These are phyloP conservation scores for Kondoa malvinella DNA, from an alignment of 768 basidiomycete genomes.

Conservation along the genomic window DNA sequence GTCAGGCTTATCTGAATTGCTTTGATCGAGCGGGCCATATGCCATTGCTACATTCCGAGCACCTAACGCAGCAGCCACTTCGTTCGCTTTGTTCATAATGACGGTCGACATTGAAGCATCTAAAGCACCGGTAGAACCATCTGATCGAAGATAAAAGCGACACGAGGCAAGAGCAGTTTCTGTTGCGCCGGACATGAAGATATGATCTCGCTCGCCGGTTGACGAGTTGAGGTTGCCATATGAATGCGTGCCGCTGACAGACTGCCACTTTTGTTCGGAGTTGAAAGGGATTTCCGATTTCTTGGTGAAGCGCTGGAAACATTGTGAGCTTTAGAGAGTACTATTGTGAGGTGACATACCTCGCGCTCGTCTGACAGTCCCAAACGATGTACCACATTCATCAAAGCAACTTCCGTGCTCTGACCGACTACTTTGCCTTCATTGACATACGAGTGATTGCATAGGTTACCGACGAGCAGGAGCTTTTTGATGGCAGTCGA, in stretches of 20 bases:
- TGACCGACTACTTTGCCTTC: constrained; percentile 65
- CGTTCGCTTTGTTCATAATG: constrained; percentile 54
- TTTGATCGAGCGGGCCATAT: constrained; percentile 47
- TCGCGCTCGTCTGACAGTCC: constrained; percentile 51
- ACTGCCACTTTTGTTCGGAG: constrained; percentile 88
- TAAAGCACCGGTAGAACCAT: constrained; percentile 67
- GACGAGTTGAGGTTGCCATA: constrained; percentile 7
- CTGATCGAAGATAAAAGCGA: constrained; percentile 73
- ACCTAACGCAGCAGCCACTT: constrained; percentile 38
- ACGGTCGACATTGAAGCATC: constrained; percentile 51
- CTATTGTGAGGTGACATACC: too few species aligned
- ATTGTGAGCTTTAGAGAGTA: too few species aligned
- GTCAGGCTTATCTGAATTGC: constrained; percentile 22
- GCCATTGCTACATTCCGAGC: constrained; percentile 84
- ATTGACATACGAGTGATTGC: constrained; percentile 74
- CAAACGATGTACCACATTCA: constrained; percentile 58
- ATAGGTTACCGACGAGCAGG: constrained; percentile 66
- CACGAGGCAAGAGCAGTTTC: constrained; percentile 72
- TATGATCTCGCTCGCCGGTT: constrained; percentile 45
- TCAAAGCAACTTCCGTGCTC: constrained; percentile 77
- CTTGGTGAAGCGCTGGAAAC: constrained; percentile 32
- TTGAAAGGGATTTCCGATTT: constrained; percentile 67
- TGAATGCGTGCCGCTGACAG: constrained; percentile 49
- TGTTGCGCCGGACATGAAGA: constrained; percentile 83
- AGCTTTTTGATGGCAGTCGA: constrained; percentile 57